Conservation (phyloP, 352 stramenopile genomes). For the Halophytophthora batemanensis region DNA sequence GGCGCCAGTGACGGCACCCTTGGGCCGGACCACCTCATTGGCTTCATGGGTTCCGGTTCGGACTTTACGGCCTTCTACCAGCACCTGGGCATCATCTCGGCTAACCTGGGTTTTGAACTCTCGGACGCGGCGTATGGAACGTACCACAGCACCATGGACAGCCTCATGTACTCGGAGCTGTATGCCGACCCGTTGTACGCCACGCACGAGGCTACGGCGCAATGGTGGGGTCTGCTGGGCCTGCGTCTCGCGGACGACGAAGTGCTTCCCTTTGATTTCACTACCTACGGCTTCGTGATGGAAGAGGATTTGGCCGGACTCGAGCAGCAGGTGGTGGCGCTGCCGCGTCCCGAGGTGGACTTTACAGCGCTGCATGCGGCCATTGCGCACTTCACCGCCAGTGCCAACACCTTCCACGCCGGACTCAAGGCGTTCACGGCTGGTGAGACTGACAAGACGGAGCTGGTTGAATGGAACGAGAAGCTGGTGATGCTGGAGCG, state of each 20-base stretch:
- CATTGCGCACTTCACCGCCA: constrained; percentile 30
- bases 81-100: constrained; percentile 78
- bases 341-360: constrained; percentile 22
- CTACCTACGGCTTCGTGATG: constrained; percentile 41
- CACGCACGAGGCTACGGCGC: constrained; percentile 44
- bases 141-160: constrained; percentile 89
- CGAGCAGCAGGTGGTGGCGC: constrained; percentile 20
- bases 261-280: constrained; percentile 66
- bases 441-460: not conserved
- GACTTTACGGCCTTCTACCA: constrained; percentile 84
- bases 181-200: constrained; percentile 58
- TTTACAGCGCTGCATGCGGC: constrained; percentile 24
- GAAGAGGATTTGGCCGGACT: constrained; percentile 31
- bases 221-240: constrained; percentile 61
- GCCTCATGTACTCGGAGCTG: constrained; percentile 60
- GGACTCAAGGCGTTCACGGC: constrained; percentile 15
- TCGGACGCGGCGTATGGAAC: constrained; percentile 42
- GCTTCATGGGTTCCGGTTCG: constrained; percentile 55
- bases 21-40: constrained; percentile 38
- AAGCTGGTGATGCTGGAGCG: constrained; percentile 38
- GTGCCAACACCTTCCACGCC: constrained; percentile 30
- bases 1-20: constrained; percentile 17
- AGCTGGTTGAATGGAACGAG: constrained; percentile 24
- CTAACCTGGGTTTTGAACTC: constrained; percentile 41
- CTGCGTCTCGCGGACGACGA: constrained; percentile 49